Conservation (phyloP, 176 grass and related monocot genomes). For the Bothriochloa decipiens region DNA sequence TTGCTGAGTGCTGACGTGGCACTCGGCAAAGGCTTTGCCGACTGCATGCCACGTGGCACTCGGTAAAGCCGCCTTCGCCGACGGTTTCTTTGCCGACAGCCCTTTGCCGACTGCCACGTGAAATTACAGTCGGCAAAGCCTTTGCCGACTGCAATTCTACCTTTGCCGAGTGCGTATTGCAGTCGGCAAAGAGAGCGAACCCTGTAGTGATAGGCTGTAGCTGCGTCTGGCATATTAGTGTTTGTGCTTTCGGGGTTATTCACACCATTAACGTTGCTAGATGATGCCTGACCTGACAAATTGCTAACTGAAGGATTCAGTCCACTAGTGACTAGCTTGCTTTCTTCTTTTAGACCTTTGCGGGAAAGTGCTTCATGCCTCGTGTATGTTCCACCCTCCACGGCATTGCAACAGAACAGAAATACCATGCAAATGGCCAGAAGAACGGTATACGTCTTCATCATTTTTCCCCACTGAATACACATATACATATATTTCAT, state of each 20-base stretch:
- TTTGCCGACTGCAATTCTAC: no score
- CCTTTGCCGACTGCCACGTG: no score
- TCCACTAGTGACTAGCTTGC: neutral
- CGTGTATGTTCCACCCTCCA: neutral
- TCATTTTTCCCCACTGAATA: slow-evolving; percentile 9
- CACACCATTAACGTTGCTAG: neutral
- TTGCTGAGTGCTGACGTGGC: no score
- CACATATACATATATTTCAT: neutral
- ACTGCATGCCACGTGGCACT: no score
- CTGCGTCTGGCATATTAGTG: neutral
- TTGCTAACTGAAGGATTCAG: neutral
- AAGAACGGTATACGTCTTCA: neutral
- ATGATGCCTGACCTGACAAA: neutral
- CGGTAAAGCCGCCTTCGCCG: no score
- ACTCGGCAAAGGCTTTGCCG: no score
- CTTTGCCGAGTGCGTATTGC: no score
- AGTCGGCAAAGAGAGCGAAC: no score
- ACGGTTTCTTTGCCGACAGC: no score
- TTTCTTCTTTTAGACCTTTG: slow-evolving; percentile 40
- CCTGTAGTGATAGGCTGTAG: neutral
- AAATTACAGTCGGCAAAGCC: no score
- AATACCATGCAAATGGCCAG: slow-evolving; percentile 9
- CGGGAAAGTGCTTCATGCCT: neutral
- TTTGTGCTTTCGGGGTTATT: slow-evolving; percentile 24
- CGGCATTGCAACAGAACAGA: slow-evolving; percentile 12